These are phyloP conservation scores for Endothia cerciana DNA, from an alignment of 2,329 filamentous ascomycete species.

Conservation along the genomic window DNA sequence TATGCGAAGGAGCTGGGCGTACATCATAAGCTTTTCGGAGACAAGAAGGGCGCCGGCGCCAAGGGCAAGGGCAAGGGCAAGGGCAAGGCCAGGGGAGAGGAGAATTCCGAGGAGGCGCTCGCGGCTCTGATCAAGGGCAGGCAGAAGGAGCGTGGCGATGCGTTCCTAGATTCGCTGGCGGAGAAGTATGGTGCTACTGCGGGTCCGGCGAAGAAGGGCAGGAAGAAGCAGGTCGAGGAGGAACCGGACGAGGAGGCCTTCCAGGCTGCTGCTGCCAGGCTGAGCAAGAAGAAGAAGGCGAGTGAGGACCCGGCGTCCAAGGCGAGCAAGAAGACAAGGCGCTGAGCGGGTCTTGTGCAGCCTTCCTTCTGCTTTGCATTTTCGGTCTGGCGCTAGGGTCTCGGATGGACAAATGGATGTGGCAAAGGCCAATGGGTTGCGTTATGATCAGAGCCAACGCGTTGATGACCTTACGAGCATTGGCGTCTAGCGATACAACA, in stretches of 20 bases:
- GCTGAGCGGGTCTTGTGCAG: conserved; percentile 28
- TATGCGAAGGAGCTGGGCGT: conserved; percentile 76
- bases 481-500: not conserved
- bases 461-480: not conserved
- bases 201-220: conserved; percentile 47
- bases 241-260: conserved; percentile 64
- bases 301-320: conserved; percentile 27
- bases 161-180: conserved; percentile 74
- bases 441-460: not conserved
- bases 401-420: not conserved
- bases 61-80: conserved; percentile 42
- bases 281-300: conserved; percentile 43
- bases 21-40: conserved; percentile 68
- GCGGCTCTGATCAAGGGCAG: conserved; percentile 76
- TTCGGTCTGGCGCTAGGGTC: conserved; percentile 21
- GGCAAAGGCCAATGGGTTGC: not conserved
- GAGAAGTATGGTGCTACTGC: conserved; percentile 68
- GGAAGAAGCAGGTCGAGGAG: conserved; percentile 58
- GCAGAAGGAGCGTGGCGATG: conserved; percentile 63
- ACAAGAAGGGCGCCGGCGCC: conserved; percentile 46
- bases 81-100: conserved; percentile 33
- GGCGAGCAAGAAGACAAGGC: conserved; percentile 30
- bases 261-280: conserved; percentile 57
- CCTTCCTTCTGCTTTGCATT: not conserved
- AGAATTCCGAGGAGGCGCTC: conserved; percentile 41